phyloP scores from a whole-genome alignment of 495 filamentous ascomycete species.

The Echria macrotheca region DNA sequence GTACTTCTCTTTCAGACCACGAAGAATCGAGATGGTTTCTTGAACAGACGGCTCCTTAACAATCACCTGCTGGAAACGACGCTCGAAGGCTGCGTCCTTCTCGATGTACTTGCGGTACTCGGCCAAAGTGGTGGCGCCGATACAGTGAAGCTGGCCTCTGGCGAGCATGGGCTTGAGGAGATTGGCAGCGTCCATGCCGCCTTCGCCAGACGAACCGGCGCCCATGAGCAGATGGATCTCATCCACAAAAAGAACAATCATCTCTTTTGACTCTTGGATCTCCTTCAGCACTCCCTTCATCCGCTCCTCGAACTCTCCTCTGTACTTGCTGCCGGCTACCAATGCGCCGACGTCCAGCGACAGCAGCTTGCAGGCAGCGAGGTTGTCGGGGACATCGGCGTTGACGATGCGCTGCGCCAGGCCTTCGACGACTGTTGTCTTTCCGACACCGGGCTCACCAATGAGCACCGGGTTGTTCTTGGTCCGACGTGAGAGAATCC shows the following conservation, averaged over 20 bases:
- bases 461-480: conserved; percentile 97
- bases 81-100: conserved; percentile 95
- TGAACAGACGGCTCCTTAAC: conserved; percentile 85
- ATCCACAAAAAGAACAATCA: conserved; percentile 95
- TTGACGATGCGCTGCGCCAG: conserved; percentile 95
- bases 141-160: conserved; percentile 93
- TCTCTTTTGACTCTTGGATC: conserved; percentile 92
- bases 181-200: conserved; percentile 98
- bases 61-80: conserved; percentile 95
- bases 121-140: conserved; percentile 88
- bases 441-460: conserved; percentile 96
- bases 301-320: conserved; percentile 96
- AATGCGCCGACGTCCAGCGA: conserved; percentile 92
- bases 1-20: conserved; percentile 94
- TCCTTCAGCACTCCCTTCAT: conserved; percentile 99
- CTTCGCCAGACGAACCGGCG: conserved; percentile 85
- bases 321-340: conserved; percentile 95
- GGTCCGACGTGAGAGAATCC: conserved; percentile 87
- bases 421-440: conserved; percentile 96
- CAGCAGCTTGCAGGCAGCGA: conserved; percentile 89
- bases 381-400: conserved; percentile 87
- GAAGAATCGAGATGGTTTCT: conserved; percentile 93
- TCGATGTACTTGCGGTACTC: conserved; percentile 99
- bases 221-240: conserved; percentile 99
- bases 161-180: conserved; percentile 96